phyloP scores from a whole-genome alignment of 2,329 filamentous ascomycete genomes.

The Drechslerella stenobrocha region DNA sequence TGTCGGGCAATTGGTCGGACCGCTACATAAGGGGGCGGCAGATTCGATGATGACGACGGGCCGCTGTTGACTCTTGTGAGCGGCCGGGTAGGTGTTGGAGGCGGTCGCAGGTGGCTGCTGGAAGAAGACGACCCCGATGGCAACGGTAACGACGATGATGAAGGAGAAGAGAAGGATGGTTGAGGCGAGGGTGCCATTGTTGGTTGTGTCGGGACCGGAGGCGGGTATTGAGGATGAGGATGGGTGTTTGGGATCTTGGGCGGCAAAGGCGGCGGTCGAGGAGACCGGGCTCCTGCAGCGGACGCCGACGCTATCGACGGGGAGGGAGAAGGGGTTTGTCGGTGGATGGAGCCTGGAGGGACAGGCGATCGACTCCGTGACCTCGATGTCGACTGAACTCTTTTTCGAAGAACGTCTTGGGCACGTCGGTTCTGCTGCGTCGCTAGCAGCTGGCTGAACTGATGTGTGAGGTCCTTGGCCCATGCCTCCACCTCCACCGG shows the following conservation, averaged over 20 bases:
- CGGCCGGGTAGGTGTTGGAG: conserved; percentile 50
- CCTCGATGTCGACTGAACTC: conserved; percentile 60
- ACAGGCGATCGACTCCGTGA: conserved; percentile 64
- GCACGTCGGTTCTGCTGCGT: conserved; percentile 81
- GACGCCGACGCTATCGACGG: conserved; percentile 52
- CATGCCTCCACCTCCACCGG: conserved; percentile 67
- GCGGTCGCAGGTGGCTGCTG: conserved; percentile 48
- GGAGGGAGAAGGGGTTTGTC: conserved; percentile 47
- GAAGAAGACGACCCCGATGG: conserved; percentile 60
- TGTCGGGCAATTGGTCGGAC: conserved; percentile 60
- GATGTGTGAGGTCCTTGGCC: conserved; percentile 76
- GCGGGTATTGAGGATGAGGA: conserved; percentile 31
- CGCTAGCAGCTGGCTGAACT: conserved; percentile 84
- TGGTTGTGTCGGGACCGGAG: conserved; percentile 39
- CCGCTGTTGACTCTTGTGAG: conserved; percentile 53
- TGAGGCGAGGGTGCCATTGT: conserved; percentile 44
- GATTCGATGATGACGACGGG: conserved; percentile 29
- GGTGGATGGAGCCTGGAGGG: conserved; percentile 57
- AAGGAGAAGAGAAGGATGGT: conserved; percentile 54
- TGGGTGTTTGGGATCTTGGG: conserved; percentile 51
- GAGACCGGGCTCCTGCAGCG: conserved; percentile 60
- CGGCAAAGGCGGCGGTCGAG: conserved; percentile 53
- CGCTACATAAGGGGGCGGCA: conserved; percentile 65
- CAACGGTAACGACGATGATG: conserved; percentile 59
- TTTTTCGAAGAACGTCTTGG: conserved; percentile 62